Base-by-base conservation (phyloP, 352 stramenopile genomes). In the Blastocystis sp. region DNA sequence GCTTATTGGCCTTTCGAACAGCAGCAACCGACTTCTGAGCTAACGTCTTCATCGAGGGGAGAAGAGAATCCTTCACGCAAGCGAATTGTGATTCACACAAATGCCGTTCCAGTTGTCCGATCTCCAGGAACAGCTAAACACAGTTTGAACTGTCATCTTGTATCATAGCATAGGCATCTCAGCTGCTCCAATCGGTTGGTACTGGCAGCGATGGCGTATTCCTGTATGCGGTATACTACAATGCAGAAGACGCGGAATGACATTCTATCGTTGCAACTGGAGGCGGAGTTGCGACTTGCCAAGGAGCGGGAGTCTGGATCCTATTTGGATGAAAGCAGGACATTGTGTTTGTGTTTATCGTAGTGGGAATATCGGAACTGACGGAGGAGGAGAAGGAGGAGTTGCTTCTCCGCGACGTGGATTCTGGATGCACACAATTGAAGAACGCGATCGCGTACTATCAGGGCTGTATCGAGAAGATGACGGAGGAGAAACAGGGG, bases 1-100 rank as follows among this genome's bases (percentile, higher is more conserved):
- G 46, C 56, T 81, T 81, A 44, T 81, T 81, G 40, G 48, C 69
- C 36, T 81, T 81, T 61, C 69, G 4, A 21, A 81, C 69, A 49
- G 69, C 69, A 24, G 69, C 46, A 48, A 81, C 27, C 8, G 69
- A 81, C 42, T 40, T 54, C 48, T 81, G 69, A 49, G 69, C 69
- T n/a, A 81, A 51, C 21, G 29, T 81, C 48, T 64, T 81, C 69
- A 81, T 81, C 8, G 36, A 6, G 32, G 42, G 14, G 24, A 61
- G 18, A 81, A 18, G 27, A 64, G 16, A 42, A 54, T 49, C 9
- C 0, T n/a, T 64, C 14, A 49, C 1, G 40, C 3, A 46, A 63
- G 18, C n/a, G 24, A 29, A 24, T 7, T 63, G n/a, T 63, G n/a
- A 40, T 49, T 36, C 48, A 18, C 4, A 34, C 14, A 4, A 16